Evolutionary conservation across 306 rosid species (phyloP).

Genomic region (Coriaria nepalensis): DNA sequence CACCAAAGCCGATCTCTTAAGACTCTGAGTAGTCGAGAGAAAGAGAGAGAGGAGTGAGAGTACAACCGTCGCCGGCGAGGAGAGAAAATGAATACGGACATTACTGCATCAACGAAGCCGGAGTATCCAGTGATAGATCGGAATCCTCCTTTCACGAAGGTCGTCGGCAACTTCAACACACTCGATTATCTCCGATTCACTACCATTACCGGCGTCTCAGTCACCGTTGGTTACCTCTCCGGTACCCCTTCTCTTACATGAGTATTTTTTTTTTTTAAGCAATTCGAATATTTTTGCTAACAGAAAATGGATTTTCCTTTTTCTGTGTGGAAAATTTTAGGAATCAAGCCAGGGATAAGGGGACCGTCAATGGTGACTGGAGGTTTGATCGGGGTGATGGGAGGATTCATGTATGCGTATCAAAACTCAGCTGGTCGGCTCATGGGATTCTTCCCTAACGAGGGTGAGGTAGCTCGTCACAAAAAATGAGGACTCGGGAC

Average conservation of each 20-base stretch:
- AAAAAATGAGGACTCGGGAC: conserved; percentile 32
- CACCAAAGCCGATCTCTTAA: too few relatives aligned
- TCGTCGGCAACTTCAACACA: conserved; percentile 66
- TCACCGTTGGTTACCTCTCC: conserved; percentile 90
- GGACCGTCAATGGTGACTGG: conserved; percentile 98
- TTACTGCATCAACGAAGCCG: conserved; percentile 77
- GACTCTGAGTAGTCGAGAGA: too few relatives aligned
- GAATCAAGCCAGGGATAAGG: conserved; percentile 85
- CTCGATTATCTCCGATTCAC: conserved; percentile 79
- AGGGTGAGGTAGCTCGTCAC: conserved; percentile 73
- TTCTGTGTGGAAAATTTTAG: conserved; percentile 16
- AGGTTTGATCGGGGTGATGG: conserved; percentile 78
- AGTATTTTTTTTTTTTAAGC: neutral
- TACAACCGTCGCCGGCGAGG: neutral
- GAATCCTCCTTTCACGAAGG: conserved; percentile 84
- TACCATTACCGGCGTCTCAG: conserved; percentile 86
- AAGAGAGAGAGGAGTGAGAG: neutral
- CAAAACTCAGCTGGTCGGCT: conserved; percentile 83
- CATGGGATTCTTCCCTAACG: conserved; percentile 94
- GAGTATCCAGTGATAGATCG: conserved; percentile 87
- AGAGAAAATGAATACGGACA: conserved; percentile 71
- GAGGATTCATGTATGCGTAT: conserved; percentile 94
- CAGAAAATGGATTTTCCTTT: neutral
- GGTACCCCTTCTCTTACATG: conserved; percentile 16
- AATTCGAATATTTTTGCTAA: neutral